These are phyloP conservation scores for Udeniomyces megalosporus DNA, from an alignment of 768 basidiomycete species.

Conservation along the genomic window DNA sequence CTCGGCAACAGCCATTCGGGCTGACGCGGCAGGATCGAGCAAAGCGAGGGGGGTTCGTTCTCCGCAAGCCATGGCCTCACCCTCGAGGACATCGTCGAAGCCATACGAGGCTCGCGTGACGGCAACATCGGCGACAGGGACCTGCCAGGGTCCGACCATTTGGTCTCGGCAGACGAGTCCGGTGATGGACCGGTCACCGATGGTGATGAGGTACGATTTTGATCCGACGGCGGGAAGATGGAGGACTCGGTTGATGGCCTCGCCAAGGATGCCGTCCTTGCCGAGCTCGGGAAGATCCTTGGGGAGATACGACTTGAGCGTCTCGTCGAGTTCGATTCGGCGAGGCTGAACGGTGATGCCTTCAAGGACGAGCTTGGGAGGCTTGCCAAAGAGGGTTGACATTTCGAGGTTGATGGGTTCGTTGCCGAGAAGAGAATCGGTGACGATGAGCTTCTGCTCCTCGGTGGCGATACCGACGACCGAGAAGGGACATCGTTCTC, in stretches of 20 bases:
- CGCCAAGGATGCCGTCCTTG: conserved; percentile 36
- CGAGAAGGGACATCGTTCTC: conserved; percentile 87
- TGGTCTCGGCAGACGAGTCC: conserved; percentile 91
- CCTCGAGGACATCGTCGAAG: conserved; percentile 52
- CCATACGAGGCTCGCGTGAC: conserved; percentile 91
- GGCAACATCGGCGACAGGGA: conserved; percentile 92
- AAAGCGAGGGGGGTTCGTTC: conserved; percentile 89
- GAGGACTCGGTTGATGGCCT: conserved; percentile 65
- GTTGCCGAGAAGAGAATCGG: conserved; percentile 59
- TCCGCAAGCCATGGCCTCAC: conserved; percentile 98
- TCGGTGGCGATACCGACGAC: conserved; percentile 75
- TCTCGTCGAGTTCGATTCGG: conserved; percentile 48
- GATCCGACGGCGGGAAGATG: conserved; percentile 83
- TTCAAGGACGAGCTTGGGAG: conserved; percentile 71
- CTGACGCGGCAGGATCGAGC: conserved; percentile 71
- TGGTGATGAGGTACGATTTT: conserved; percentile 95
- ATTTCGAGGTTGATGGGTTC: conserved; percentile 80
- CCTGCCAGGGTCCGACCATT: conserved; percentile 99
- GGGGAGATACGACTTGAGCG: conserved; percentile 47
- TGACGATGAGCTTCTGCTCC: conserved; percentile 70
- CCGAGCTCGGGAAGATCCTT: conserved; percentile 27
- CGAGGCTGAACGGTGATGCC: conserved; percentile 40
- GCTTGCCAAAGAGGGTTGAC: conserved; percentile 91
- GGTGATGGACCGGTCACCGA: conserved; percentile 85
- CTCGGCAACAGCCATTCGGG: conserved; percentile 90